Evolutionary conservation across 306 rosid species (phyloP).

Genomic region (Luffa aegyptiaca): DNA sequence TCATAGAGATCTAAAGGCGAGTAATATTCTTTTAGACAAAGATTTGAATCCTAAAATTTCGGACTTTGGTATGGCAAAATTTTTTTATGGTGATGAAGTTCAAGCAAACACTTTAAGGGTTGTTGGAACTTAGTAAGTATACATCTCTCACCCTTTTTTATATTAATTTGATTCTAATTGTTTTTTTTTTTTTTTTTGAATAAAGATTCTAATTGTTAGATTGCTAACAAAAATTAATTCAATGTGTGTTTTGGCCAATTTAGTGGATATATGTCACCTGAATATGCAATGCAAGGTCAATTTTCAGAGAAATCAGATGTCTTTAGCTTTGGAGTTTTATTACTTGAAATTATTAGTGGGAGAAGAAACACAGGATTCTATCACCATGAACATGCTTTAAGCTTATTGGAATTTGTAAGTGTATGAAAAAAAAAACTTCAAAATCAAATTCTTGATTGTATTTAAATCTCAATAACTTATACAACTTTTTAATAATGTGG

Average conservation of each 20-base stretch:
- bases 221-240: neutral
- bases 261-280: neutral
- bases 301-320: conserved; percentile 6
- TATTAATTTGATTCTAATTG: too few relatives aligned
- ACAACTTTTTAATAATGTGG: neutral
- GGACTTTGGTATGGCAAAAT: too few relatives aligned
- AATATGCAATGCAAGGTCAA: neutral
- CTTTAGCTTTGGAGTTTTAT: neutral
- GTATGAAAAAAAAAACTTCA: neutral
- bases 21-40: too few relatives aligned
- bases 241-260: neutral
- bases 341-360: conserved; percentile 3
- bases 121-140: too few relatives aligned
- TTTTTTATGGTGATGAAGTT: too few relatives aligned
- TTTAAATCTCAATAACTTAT: neutral
- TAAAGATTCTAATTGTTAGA: too few relatives aligned
- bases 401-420: conserved; percentile 6
- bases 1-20: too few relatives aligned
- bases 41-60: too few relatives aligned
- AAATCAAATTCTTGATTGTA: neutral
- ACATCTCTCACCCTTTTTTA: too few relatives aligned
- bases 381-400: neutral
- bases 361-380: neutral
- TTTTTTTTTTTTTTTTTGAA: too few relatives aligned
- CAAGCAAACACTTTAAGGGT: too few relatives aligned